Base-by-base conservation (phyloP, 495 filamentous ascomycete genomes). In the Ascodesmis nigricans region DNA sequence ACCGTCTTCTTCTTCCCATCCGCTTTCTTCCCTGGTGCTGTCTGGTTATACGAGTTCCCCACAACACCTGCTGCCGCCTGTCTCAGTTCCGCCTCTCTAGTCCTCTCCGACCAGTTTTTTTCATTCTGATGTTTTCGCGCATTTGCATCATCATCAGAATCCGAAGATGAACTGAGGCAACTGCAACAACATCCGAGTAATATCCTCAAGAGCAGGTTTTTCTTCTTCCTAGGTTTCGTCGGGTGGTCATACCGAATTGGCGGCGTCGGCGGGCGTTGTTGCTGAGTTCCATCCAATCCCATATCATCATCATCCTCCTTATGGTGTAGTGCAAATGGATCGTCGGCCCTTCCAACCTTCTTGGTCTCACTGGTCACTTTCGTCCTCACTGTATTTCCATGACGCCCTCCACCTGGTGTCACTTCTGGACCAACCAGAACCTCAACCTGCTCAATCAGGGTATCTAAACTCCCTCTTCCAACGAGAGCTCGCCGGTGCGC, bases 401-500 rank as follows among this genome's bases (percentile, higher is more conserved):
- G 34, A 9, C 30, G 36, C 9, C 19, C 26, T 8, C 11, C 31
- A 11, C 41, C 31, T n/a, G n/a, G n/a, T n/a, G n/a, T n/a, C n/a
- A n/a, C n/a, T n/a, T n/a, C n/a, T n/a, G n/a, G n/a, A 17, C 40
- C 19, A 39, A 44, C 16, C 49, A 52, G 6, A 40, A 46, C 13
- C 36, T 43, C 52, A 5, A 30, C 28, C 36, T 39, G 39, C 23
- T 39, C 41, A 21, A 36, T 44, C 29, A 40, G 35, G 14, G 30
- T 64, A 57, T 30, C 63, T 59, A 72, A 46, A 20, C 74, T 69
- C 5, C 79, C 58, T 3, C 91, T 62, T 1, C 81, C 82, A 5
- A 91, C 55, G 22, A 76, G 65, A 26, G 77, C 77, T 35, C 82
- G 65, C 24, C 90, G 57, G 5, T 21, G 42, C 29, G 46, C 42